Evolutionary conservation across 1,284 basidiomycete species (phyloP), one percentile per base, ranked within the genome.

Genomic region (Cryptococcus neoformans): DNA sequence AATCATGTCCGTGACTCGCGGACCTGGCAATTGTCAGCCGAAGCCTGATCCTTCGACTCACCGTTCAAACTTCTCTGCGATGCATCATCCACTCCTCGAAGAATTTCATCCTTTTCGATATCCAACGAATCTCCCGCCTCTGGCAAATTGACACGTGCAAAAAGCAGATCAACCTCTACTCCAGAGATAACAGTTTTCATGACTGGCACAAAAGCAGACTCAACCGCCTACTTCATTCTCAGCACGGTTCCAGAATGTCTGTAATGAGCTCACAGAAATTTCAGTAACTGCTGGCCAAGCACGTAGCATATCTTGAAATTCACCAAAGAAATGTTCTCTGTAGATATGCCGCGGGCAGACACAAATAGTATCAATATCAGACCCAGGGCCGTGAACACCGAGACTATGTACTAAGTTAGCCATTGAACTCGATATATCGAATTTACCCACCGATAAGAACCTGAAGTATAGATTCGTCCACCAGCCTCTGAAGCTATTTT

Each of bases 401-500:
- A 99, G 81, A 64, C 81, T 79, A 54, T 12, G 16, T 16, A 16
- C 11, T 41, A 41, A 41, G 28, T 28, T 28, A 41, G 40, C 40
- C 11, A 12, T 16, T 41, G 11, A 41, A 41, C 11, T 41, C 40
- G 16, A 41, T 41, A 11, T 5, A 12, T 16, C 2, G 16, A 41
- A 16, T 41, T 16, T 41, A 16, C 40, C 49, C 21, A 78, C 77
- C 90, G 86, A 81, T 95, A 95, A 52, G 93, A 96, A 41, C 96
- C 95, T 75, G 97, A 99, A 3, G 96, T 98, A 77, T 94, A 99
- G 74, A 99, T 98, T 81, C 98, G 95, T 62, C 95, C 96, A 57
- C 95, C 96, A 5, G 94, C 90, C 54, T 88, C 85, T 51, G 79
- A 84, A 14, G 93, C 92, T 2, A 90, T 87, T 48, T 87, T 80